Base-by-base conservation (phyloP, 352 stramenopile species). In the Phytophthora capsici region DNA sequence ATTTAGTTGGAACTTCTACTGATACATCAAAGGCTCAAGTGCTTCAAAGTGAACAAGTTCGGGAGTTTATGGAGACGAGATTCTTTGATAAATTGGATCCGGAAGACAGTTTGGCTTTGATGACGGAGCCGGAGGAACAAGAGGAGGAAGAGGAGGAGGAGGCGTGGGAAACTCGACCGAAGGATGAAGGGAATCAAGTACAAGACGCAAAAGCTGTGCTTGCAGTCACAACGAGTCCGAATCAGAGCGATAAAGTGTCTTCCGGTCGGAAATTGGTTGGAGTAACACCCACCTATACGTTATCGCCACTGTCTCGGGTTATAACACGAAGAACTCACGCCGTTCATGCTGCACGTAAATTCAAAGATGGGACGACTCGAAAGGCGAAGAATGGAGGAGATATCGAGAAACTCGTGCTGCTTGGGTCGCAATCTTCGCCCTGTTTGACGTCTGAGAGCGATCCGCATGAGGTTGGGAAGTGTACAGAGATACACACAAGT, bases 241-340 rank as follows among this genome's bases (percentile, higher is more conserved):
- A 25, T n/a, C 57, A 58, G 17, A 40, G 16, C 4, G 57, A 63
- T 4, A 10, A 6, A 12, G 19, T 20, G 23, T 51, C 1, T 14
- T 34, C 28, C 0, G 28, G 28, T 2, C 28, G 28, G 9, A 34
- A 34, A 34, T 34, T 34, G 30, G 20, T 37, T 30, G 37, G 32
- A 3, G 40, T 48, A 8, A 7, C n/a, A 6, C 38, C 57, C 8
- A 69, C 48, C 40, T 64, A 69, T 36, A 66, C 54, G 7, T 60
- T 82, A 3, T 84, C 77, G 3, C 77, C 80, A 22, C 65, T 89
- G 0, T 68, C 64, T 13, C 80, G 68, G 7, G 75, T 86, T 9
- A 61, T 89, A 6, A 25, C 76, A 34, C 66, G 75, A 2, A 89
- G 86, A 55, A 65, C 73, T 1, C 67, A 85, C 43, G 72, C 77